Evolutionary conservation across 2,329 filamentous ascomycete genomes (phyloP).

Genomic region (Microcyclospora tardicrescens): DNA sequence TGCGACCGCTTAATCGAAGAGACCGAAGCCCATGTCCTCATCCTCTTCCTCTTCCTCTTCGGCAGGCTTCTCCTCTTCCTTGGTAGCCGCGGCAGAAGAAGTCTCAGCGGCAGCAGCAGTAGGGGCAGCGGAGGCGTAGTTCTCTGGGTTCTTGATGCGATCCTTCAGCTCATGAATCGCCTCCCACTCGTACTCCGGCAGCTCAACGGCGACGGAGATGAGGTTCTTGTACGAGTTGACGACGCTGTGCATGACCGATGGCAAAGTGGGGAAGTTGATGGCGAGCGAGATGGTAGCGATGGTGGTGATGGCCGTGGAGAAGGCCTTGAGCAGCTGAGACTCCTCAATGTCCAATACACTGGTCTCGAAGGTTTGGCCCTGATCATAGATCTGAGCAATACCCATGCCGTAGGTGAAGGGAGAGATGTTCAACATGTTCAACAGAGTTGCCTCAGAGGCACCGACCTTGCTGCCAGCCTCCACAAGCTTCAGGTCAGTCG

Average conservation of each 20-base stretch:
- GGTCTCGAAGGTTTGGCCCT: conserved; percentile 82
- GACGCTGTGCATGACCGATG: conserved; percentile 88
- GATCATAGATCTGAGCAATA: conserved; percentile 91
- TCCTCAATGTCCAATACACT: conserved; percentile 86
- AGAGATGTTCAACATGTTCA: conserved; percentile 99
- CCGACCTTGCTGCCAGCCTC: conserved; percentile 90
- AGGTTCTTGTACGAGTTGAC: conserved; percentile 98
- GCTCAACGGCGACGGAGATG: conserved; percentile 70
- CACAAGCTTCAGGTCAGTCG: conserved; percentile 91
- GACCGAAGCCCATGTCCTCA: conserved; percentile 42
- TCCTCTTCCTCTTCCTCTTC: conserved; percentile 50
- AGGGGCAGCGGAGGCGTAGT: conserved; percentile 76
- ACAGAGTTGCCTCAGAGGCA: conserved; percentile 92
- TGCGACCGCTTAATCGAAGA: conserved; percentile 36
- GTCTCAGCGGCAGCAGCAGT: conserved; percentile 46
- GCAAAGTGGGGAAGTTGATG: conserved; percentile 84
- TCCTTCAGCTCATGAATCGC: conserved; percentile 98
- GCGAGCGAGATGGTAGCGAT: conserved; percentile 87
- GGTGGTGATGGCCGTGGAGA: conserved; percentile 69
- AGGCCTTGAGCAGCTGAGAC: conserved; percentile 77
- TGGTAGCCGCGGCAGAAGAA: conserved; percentile 41
- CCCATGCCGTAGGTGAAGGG: conserved; percentile 99
- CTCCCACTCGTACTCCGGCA: conserved; percentile 81
- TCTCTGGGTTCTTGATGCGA: conserved; percentile 96
- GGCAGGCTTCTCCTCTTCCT: conserved; percentile 48